Conservation (phyloP, 257 asterid species). For the Solanum appendiculatum region DNA sequence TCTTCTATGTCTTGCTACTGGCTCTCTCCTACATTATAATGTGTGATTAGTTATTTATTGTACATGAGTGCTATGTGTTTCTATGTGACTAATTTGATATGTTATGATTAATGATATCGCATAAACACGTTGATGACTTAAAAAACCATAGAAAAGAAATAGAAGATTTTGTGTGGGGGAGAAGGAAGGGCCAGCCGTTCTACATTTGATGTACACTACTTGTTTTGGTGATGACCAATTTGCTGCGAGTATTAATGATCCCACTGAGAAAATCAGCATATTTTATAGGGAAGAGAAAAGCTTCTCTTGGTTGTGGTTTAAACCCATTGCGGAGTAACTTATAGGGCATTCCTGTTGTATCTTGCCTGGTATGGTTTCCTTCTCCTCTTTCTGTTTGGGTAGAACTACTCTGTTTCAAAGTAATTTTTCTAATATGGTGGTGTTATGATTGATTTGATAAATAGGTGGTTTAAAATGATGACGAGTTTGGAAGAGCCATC, state of each 20-base stretch:
- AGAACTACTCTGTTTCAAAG: neutral
- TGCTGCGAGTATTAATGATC: neutral
- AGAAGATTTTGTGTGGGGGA: neutral
- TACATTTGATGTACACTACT: neutral
- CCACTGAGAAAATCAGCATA: neutral
- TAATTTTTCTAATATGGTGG: neutral
- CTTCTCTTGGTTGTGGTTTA: neutral
- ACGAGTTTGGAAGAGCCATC: constrained; percentile 21
- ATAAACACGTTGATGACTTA: neutral
- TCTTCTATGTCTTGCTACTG: neutral
- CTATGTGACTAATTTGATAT: neutral
- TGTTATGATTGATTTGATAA: neutral
- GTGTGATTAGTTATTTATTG: neutral
- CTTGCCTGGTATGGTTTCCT: neutral
- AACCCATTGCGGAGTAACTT: neutral
- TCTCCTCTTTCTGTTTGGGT: neutral
- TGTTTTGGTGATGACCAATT: neutral
- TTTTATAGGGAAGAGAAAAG: neutral
- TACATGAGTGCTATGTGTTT: neutral
- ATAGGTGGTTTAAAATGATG: constrained; percentile 19
- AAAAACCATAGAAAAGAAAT: neutral
- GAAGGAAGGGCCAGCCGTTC: neutral
- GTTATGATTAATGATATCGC: neutral
- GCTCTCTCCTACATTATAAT: neutral
- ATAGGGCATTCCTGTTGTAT: neutral